Conservation (phyloP, 257 asterid genomes). For the Solanum medicagineum region DNA sequence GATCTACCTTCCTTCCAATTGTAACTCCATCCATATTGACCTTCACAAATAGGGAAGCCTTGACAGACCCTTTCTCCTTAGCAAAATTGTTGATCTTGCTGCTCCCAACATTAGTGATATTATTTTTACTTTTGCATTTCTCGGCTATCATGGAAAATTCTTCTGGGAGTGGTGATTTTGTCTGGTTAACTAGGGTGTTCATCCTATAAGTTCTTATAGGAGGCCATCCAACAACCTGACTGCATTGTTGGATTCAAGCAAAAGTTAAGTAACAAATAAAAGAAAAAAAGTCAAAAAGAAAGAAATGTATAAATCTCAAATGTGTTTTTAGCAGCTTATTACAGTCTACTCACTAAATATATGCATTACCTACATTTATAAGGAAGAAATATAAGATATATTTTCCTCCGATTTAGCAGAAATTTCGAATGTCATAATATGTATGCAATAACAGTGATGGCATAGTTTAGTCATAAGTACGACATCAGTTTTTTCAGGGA, state of each 20-base stretch:
- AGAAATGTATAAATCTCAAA: neutral
- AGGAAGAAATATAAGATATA: neutral
- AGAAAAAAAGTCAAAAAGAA: neutral
- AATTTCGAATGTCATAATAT: neutral
- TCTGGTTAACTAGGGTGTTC: conserved; percentile 26
- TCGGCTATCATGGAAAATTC: conserved; percentile 19
- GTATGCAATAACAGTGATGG: neutral
- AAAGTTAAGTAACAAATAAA: neutral
- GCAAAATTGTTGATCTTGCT: conserved; percentile 13
- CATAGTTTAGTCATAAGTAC: neutral
- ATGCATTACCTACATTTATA: neutral
- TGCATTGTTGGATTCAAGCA: conserved; percentile 7
- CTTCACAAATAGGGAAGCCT: conserved; percentile 59
- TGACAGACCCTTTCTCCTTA: conserved; percentile 20
- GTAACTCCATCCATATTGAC: conserved; percentile 83
- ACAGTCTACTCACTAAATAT: neutral
- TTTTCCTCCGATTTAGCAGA: neutral
- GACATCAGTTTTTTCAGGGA: neutral
- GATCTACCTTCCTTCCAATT: conserved; percentile 81
- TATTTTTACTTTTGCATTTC: conserved; percentile 21
- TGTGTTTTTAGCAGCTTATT: neutral
- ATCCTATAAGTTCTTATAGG: conserved; percentile 32
- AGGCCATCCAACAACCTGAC: conserved; percentile 54
- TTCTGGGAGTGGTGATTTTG: conserved; percentile 14
- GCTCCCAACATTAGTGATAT: conserved; percentile 3